Percentiles rank a stretch among this genome's conserved stretches.
These are phyloP conservation scores for Mycosphaerella arachidis DNA, from an alignment of 2,329 filamentous ascomycete species.

Conservation along the genomic window DNA sequence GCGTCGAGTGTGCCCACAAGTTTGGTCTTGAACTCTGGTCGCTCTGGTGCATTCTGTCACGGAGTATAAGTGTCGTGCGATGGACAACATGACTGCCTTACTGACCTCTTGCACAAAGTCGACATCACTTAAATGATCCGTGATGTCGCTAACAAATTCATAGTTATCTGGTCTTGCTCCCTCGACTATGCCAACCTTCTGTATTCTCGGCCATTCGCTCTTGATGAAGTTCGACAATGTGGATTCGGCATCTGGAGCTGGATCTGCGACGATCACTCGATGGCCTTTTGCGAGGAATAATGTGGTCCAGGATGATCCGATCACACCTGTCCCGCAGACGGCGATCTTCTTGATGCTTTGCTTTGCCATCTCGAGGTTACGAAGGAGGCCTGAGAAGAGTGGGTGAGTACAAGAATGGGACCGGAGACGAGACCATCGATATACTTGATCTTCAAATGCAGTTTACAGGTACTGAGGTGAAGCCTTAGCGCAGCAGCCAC, in stretches of 20 bases:
- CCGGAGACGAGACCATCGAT: too few relatives aligned
- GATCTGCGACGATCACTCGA: constrained; percentile 42
- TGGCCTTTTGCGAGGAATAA: constrained; percentile 38
- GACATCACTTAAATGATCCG: constrained; percentile 18
- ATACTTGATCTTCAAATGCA: too few relatives aligned
- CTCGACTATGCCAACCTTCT: constrained; percentile 13
- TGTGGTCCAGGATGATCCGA: constrained; percentile 42
- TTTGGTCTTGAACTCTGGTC: constrained; percentile 37
- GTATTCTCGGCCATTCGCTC: constrained; percentile 21
- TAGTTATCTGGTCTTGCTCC: constrained; percentile 17
- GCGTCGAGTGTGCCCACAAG: constrained; percentile 36
- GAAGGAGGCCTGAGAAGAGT: too few relatives aligned
- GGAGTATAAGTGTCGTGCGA: too few relatives aligned
- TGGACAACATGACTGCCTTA: not conserved
- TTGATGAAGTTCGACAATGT: constrained; percentile 27
- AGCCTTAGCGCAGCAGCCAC: too few relatives aligned
- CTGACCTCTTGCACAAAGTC: constrained; percentile 37
- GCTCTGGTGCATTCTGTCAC: constrained; percentile 34
- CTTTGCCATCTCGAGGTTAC: too few relatives aligned
- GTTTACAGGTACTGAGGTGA: too few relatives aligned
- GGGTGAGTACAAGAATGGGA: too few relatives aligned
- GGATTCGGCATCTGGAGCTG: constrained; percentile 34
- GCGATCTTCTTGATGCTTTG: too few relatives aligned
- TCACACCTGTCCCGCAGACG: constrained; percentile 39
- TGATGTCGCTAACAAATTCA: constrained; percentile 20